Conservation (phyloP, 139 green algal genomes). For the Coelastrella sp. region DNA sequence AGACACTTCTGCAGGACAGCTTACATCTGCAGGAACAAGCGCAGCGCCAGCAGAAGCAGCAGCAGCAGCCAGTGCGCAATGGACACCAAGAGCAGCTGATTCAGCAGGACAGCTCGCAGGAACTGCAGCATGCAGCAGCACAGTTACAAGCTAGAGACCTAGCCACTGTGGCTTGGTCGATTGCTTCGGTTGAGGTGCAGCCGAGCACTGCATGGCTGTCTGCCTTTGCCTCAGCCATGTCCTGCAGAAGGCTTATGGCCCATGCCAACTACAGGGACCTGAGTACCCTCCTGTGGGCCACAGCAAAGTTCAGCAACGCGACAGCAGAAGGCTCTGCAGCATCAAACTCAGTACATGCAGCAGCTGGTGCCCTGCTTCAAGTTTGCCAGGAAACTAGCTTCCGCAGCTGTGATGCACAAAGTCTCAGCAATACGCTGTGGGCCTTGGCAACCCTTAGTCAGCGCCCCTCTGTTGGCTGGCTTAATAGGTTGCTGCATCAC, state of each 20-base stretch:
- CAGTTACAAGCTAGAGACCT: neutral
- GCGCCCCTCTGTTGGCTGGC: constrained; percentile 18
- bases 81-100: constrained; percentile 5
- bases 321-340: constrained; percentile 20
- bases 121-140: neutral
- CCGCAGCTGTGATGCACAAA: constrained; percentile 15
- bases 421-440: constrained; percentile 2
- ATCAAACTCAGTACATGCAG: neutral
- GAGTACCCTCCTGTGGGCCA: neutral
- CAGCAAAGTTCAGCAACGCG: constrained; percentile 7
- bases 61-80: neutral
- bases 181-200: neutral
- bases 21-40: neutral
- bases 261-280: neutral
- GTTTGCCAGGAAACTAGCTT: neutral
- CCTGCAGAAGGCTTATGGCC: neutral
- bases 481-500: constrained; percentile 13
- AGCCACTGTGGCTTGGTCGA: constrained; percentile 32
- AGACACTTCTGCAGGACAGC: constrained; percentile 8
- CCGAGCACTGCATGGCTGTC: constrained; percentile 30
- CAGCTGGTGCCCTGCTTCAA: constrained; percentile 12
- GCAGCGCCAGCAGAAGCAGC: constrained; percentile 7
- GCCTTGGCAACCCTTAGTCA: constrained; percentile 32
- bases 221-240: constrained; percentile 4
- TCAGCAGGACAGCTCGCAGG: too few relatives aligned